Base-by-base conservation (phyloP, 2,329 filamentous ascomycete species). In the Diaporthe sp. region DNA sequence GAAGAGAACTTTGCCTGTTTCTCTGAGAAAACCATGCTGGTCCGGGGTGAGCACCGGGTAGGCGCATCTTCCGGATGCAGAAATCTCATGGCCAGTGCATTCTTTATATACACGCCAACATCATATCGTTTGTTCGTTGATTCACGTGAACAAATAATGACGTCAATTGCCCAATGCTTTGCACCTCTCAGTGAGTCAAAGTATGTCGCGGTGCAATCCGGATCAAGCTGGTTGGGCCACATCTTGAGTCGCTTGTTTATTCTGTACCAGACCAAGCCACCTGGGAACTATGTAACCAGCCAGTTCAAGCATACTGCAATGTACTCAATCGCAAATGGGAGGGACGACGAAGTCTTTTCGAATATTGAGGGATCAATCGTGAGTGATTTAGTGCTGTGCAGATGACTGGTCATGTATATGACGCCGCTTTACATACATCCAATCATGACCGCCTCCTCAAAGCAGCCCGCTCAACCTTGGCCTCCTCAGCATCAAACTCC, bases 401-500 rank as follows among this genome's bases (percentile, higher is more conserved):
- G 31, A 31, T 31, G 31, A 31, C 31, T 31, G 31, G 31, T 31
- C 31, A 31, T 31, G 31, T 31, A 31, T 7, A 31, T 31, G 31
- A 31, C 31, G 1, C 31, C 31, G 4, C 31, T 31, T 31, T 31
- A 31, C 31, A 31, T 20, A 42, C 8, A 70, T 3, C 25, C 3
- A 4, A 17, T 22, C n/a, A 71, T 53, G 25, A 47, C n/a, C 47
- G 63, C 34, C n/a, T 51, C 12, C 47, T 67, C 57, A 37, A 47
- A 17, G 65, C 49, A 20, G 20, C 51, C 20, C 57, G 49, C 37
- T 51, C 37, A 51, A 53, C 72, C 55, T 77, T 77, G 2, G 39
- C 80, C 80, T 83, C 82, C 71, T 80, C 75, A 7, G 77, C 77
- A 72, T 86, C 86, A 71, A 83, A 92, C 80, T 91, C 88, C 0